phyloP scores from a whole-genome alignment of 768 basidiomycete species.

The Boletus rubropictus region DNA sequence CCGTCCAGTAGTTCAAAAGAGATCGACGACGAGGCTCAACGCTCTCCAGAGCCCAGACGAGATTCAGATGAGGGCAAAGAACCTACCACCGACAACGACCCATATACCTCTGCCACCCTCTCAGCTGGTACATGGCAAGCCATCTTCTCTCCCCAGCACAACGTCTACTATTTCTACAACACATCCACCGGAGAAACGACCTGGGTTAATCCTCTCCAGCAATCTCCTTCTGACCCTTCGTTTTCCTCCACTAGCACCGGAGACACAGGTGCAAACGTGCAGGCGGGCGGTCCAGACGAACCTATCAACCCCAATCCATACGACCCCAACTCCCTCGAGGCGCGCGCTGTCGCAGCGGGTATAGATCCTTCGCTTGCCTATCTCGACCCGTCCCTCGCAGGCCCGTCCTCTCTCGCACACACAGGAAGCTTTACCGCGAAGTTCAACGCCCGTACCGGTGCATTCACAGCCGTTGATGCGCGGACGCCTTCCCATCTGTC shows the following conservation, averaged over 20 bases:
- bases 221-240: slow-evolving; percentile 24
- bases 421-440: slow-evolving; percentile 55
- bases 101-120: slow-evolving; percentile 14
- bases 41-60: slow-evolving; percentile 3
- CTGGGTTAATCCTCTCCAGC: slow-evolving; percentile 71
- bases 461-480: slow-evolving; percentile 60
- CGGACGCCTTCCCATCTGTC: slow-evolving; percentile 73
- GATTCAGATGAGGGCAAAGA: slow-evolving; percentile 3
- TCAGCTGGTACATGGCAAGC: slow-evolving; percentile 63
- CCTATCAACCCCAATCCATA: slow-evolving; percentile 15
- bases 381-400: slow-evolving; percentile 66
- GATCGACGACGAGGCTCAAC: neutral
- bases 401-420: slow-evolving; percentile 27
- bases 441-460: slow-evolving; percentile 78
- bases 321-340: slow-evolving; percentile 48
- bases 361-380: slow-evolving; percentile 79
- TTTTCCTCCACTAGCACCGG: slow-evolving; percentile 14
- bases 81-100: neutral
- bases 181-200: slow-evolving; percentile 70
- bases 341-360: slow-evolving; percentile 69
- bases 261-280: slow-evolving; percentile 19
- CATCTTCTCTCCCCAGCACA: slow-evolving; percentile 70
- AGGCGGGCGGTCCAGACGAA: slow-evolving; percentile 19
- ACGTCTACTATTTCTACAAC: slow-evolving; percentile 85
- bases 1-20: slow-evolving; percentile 4